Evolutionary conservation across 257 asterid species (phyloP).

Genomic region (Rauvolfia tetraphylla): DNA sequence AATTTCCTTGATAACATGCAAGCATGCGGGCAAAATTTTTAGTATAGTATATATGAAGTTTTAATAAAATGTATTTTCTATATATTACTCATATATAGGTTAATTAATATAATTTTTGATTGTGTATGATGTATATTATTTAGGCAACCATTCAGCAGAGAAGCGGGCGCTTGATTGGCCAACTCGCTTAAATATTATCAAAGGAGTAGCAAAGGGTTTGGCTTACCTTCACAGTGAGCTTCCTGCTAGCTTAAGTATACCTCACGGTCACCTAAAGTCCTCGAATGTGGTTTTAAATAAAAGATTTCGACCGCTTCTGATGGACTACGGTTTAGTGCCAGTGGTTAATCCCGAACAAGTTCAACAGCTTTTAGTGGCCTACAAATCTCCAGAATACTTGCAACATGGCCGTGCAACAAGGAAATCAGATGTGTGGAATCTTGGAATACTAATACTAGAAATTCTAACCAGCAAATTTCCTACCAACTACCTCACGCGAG

Average conservation of each 20-base stretch:
- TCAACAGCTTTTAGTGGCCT: constrained; percentile 57
- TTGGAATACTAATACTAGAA: constrained; percentile 75
- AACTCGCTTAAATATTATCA: constrained; percentile 60
- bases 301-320: constrained; percentile 50
- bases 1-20: too few species aligned
- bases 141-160: constrained; percentile 55
- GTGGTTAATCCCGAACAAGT: constrained; percentile 65
- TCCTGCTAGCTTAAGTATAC: constrained; percentile 42
- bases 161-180: constrained; percentile 59
- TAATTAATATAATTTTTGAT: too few species aligned
- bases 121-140: not conserved
- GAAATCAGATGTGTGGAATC: constrained; percentile 88
- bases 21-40: not conserved
- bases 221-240: constrained; percentile 65
- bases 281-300: constrained; percentile 68
- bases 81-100: not conserved
- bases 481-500: constrained; percentile 46
- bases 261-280: constrained; percentile 85
- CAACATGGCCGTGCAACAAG: constrained; percentile 34
- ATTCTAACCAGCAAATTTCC: constrained; percentile 66
- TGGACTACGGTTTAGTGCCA: constrained; percentile 80
- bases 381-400: constrained; percentile 75
- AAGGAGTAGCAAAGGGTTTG: constrained; percentile 74
- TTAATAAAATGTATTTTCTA: not conserved
- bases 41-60: not conserved